phyloP scores from a whole-genome alignment of 306 rosid species.

The Cyamopsis tetragonoloba region DNA sequence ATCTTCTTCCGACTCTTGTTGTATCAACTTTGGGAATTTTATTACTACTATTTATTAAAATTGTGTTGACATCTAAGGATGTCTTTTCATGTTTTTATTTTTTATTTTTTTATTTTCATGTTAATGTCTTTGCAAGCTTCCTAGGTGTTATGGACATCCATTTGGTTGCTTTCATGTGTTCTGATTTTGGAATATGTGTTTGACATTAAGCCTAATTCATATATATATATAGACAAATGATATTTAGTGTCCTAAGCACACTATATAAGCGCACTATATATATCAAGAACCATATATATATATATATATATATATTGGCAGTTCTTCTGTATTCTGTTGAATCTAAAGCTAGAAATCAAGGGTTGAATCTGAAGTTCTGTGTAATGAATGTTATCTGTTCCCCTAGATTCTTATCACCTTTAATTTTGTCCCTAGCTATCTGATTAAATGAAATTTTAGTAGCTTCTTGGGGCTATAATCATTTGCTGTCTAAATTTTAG shows the following conservation, averaged over 20 bases:
- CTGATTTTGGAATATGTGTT: neutral
- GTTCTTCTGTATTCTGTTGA: no score
- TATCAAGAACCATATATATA: no score
- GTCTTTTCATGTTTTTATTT: neutral
- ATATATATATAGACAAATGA: no score
- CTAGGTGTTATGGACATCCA: neutral
- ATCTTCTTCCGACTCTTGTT: neutral
- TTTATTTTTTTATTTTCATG: no score
- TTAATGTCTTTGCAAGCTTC: neutral
- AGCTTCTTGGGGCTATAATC: constrained; percentile 19
- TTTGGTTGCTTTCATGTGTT: neutral
- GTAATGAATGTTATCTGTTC: no score
- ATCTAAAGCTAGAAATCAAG: neutral
- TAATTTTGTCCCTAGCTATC: constrained; percentile 4
- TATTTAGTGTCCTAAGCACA: no score
- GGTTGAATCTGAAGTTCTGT: neutral
- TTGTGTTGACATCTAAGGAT: neutral
- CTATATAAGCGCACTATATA: no score
- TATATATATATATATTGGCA: neutral
- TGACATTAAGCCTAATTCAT: neutral
- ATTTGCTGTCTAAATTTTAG: constrained; percentile 10
- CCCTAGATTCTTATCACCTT: constrained; percentile 9
- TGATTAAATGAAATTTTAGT: neutral
- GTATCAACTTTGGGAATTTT: neutral
- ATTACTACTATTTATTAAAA: neutral